Conservation (phyloP, 306 rosid genomes). For the Acmispon strigosus region DNA sequence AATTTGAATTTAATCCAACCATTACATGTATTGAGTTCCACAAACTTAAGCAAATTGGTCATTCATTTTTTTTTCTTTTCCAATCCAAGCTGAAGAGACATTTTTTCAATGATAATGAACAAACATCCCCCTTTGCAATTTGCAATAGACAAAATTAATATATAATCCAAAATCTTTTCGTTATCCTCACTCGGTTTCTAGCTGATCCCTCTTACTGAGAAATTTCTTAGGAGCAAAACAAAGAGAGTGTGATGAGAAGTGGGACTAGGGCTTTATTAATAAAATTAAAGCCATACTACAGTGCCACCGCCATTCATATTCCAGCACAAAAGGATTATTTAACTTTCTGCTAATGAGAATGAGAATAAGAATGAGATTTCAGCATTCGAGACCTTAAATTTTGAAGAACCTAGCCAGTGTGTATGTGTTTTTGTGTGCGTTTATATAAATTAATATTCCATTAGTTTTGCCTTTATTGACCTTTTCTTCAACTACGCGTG, state of each 20-base stretch:
- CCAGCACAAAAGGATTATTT: constrained; percentile 23
- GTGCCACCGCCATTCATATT: constrained; percentile 50
- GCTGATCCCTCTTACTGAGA: constrained; percentile 6
- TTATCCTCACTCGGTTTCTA: constrained; percentile 14
- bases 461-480: constrained; percentile 27
- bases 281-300: neutral
- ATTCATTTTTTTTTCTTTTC: neutral
- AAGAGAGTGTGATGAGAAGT: neutral
- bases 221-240: constrained; percentile 25
- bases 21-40: no score
- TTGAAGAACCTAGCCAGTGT: constrained; percentile 24
- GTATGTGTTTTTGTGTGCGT: neutral
- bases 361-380: neutral
- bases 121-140: constrained; percentile 25
- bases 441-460: neutral
- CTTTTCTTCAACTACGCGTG: constrained; percentile 58
- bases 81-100: neutral
- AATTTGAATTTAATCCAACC: no score
- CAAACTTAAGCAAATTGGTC: neutral
- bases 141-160: constrained; percentile 17
- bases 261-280: neutral
- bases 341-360: constrained; percentile 28
- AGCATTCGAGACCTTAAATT: constrained; percentile 16
- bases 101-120: neutral
- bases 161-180: constrained; percentile 6